phyloP scores from a whole-genome alignment of 352 stramenopile genomes.

The Phytopythium montanum region DNA sequence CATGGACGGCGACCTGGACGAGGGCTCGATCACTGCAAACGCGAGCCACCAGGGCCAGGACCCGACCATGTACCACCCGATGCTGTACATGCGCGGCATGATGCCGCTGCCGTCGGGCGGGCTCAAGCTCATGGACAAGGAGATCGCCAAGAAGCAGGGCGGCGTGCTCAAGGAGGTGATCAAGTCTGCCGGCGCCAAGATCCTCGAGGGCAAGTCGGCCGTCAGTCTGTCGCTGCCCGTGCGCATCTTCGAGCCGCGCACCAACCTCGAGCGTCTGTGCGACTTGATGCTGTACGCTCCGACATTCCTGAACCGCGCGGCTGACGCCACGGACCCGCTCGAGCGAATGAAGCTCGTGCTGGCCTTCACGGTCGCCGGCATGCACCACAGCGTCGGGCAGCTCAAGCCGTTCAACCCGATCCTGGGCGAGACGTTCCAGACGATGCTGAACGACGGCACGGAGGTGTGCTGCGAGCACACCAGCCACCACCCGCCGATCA shows the following conservation, averaged over 20 bases:
- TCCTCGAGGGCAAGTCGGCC: slow-evolving; percentile 62
- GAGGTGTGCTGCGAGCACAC: slow-evolving; percentile 83
- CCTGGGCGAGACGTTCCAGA: slow-evolving; percentile 77
- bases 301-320: slow-evolving; percentile 65
- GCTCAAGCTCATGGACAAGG: slow-evolving; percentile 81
- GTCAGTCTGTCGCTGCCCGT: slow-evolving; percentile 84
- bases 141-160: slow-evolving; percentile 82
- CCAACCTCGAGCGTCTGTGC: slow-evolving; percentile 74
- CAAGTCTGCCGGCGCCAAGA: slow-evolving; percentile 66
- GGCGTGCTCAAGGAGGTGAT: slow-evolving; percentile 86
- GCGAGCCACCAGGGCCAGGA: slow-evolving; percentile 13
- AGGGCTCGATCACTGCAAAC: slow-evolving; percentile 1
- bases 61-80: slow-evolving; percentile 58
- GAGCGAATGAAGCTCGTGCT: slow-evolving; percentile 84
- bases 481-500: slow-evolving; percentile 83
- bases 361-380: slow-evolving; percentile 65
- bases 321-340: slow-evolving; percentile 52
- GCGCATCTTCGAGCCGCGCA: slow-evolving; percentile 83
- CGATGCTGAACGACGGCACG: slow-evolving; percentile 68
- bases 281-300: slow-evolving; percentile 81
- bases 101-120: slow-evolving; percentile 66
- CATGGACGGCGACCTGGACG: slow-evolving; percentile 6
- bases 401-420: slow-evolving; percentile 88
- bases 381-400: slow-evolving; percentile 79
- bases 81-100: slow-evolving; percentile 80